phyloP scores from a whole-genome alignment of 2,329 filamentous ascomycete genomes.

The Aspergillus viridinutans region DNA sequence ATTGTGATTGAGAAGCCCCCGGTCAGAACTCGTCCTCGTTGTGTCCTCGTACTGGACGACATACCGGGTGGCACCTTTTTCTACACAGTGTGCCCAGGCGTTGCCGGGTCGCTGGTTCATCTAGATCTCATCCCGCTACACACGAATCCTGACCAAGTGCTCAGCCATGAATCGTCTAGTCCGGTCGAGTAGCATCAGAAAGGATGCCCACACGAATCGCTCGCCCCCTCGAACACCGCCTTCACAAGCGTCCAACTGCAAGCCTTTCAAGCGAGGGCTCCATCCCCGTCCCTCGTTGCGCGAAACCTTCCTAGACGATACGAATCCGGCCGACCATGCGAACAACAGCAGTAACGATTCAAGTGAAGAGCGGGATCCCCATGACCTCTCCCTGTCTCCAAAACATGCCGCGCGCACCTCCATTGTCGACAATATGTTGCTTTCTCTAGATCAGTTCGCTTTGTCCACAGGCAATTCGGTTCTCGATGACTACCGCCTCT shows the following conservation, averaged over 20 bases:
- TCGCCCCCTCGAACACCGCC: slow-evolving; percentile 41
- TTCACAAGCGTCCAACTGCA: slow-evolving; percentile 31
- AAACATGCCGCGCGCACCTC: slow-evolving; percentile 79
- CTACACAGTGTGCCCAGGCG: neutral
- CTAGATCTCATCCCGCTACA: slow-evolving; percentile 4
- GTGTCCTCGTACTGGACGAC: neutral
- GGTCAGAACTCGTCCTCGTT: neutral
- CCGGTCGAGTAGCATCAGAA: slow-evolving; percentile 16
- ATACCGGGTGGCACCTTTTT: neutral
- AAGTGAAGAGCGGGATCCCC: slow-evolving; percentile 45
- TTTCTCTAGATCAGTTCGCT: slow-evolving; percentile 83
- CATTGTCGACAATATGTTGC: slow-evolving; percentile 90
- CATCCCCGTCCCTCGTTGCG: slow-evolving; percentile 33
- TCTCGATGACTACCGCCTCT: slow-evolving; percentile 35
- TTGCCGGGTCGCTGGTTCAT: neutral
- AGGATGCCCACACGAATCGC: slow-evolving; percentile 20
- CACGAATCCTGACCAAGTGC: neutral
- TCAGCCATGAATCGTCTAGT: slow-evolving; percentile 12
- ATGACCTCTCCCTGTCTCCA: slow-evolving; percentile 78
- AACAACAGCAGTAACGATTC: slow-evolving; percentile 33
- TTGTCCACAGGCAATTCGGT: slow-evolving; percentile 31
- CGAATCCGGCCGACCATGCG: slow-evolving; percentile 28
- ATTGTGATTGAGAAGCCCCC: neutral
- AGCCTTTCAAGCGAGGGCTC: slow-evolving; percentile 24
- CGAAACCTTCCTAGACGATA: slow-evolving; percentile 39